Conservation (phyloP, 306 rosid genomes). For the Vachellia pachyceras region DNA sequence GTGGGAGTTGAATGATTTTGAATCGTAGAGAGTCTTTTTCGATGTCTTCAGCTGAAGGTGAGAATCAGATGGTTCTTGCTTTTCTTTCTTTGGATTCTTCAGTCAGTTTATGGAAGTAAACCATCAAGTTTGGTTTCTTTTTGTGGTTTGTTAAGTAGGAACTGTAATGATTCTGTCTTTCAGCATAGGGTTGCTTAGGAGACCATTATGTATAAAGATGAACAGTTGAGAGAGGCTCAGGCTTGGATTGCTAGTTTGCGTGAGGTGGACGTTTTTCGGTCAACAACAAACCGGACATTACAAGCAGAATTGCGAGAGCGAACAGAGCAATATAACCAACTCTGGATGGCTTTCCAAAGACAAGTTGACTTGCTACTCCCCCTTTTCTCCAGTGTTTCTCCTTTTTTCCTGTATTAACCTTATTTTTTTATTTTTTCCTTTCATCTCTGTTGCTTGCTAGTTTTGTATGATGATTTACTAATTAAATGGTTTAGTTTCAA, state of each 20-base stretch:
- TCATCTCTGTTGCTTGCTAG: constrained; percentile 9
- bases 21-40: too few species aligned
- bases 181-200: constrained; percentile 97
- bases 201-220: constrained; percentile 83
- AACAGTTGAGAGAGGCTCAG: constrained; percentile 91
- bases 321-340: constrained; percentile 90
- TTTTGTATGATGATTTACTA: neutral
- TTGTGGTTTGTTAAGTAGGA: too few species aligned
- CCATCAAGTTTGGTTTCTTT: too few species aligned
- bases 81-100: too few species aligned
- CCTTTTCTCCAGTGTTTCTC: neutral
- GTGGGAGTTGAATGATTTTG: too few species aligned
- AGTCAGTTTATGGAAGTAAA: too few species aligned
- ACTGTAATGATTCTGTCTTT: constrained; percentile 47
- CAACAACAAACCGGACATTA: constrained; percentile 75
- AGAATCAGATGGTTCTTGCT: too few species aligned
- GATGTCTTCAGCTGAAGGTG: too few species aligned
- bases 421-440: neutral
- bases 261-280: constrained; percentile 91
- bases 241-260: constrained; percentile 92
- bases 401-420: too few species aligned
- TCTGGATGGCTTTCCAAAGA: constrained; percentile 93
- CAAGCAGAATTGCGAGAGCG: constrained; percentile 95
- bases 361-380: constrained; percentile 64
- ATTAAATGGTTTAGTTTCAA: constrained; percentile 4